Evolutionary conservation across 495 filamentous ascomycete species (phyloP).

Genomic region (Usnea hakonensis): DNA sequence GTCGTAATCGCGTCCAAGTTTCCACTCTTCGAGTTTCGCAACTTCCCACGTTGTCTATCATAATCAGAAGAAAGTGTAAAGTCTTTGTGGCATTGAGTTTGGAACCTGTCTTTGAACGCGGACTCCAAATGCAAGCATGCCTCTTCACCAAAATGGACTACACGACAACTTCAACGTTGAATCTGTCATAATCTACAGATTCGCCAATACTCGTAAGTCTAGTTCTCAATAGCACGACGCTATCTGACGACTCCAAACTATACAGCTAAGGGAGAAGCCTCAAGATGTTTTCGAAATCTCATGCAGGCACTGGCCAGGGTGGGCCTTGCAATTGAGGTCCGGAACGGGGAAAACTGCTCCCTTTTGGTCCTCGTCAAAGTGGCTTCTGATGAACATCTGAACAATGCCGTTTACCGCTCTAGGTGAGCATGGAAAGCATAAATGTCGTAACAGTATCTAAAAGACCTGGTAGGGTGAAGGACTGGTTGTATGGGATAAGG

Average conservation of each 20-base stretch:
- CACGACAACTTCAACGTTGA: constrained; percentile 67
- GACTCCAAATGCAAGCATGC: constrained; percentile 19
- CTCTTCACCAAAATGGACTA: constrained; percentile 24
- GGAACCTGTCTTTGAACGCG: too few species aligned
- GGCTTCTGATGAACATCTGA: constrained; percentile 55
- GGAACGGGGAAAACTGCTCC: constrained; percentile 67
- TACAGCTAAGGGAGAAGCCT: constrained; percentile 59
- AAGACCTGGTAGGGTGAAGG: constrained; percentile 58
- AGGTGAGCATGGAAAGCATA: constrained; percentile 13
- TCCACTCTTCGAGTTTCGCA: background rate
- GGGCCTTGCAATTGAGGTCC: constrained; percentile 77
- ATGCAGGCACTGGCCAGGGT: constrained; percentile 60
- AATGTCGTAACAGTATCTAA: background rate
- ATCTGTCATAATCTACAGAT: constrained; percentile 82
- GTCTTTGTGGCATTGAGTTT: background rate
- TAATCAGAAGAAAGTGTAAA: background rate
- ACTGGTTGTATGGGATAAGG: constrained; percentile 92
- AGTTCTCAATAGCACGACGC: background rate
- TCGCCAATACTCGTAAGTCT: constrained; percentile 53
- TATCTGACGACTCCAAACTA: constrained; percentile 5
- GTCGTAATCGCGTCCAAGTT: background rate
- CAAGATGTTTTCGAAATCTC: constrained; percentile 65
- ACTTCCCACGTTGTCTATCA: background rate
- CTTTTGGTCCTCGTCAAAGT: constrained; percentile 79
- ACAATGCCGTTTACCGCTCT: constrained; percentile 39